Evolutionary conservation across 306 rosid species (phyloP), one percentile per base, ranked within the genome.

Genomic region (Delonix regia): DNA sequence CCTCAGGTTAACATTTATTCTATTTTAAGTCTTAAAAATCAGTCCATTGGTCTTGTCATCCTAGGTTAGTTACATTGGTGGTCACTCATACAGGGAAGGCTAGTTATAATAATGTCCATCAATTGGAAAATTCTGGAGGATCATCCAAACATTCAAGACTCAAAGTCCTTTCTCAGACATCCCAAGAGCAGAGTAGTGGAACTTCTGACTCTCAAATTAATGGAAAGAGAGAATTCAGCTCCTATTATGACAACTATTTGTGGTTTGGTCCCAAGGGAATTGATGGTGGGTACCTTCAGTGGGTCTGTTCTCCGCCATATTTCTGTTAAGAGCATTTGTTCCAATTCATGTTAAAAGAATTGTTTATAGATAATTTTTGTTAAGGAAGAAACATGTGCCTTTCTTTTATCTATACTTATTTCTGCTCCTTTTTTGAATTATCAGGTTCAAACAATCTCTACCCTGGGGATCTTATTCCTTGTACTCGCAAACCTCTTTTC

Each of bases 401-500:
- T 33, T 67, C 38, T 59, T 78, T 82, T 61, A 69, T 60, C 53
- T 77, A 25, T 73, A 65, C 81, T 85, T 41, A 84, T 75, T 42
- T 27, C 60, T 76, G 30, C 69, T 73, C 21, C 52, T 21, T 93
- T 93, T 61, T 93, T 65, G 62, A 65, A 71, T 77, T 74, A 78
- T 83, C 94, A 96, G 98, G 92, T 86, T 86, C 84, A 67, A 93
- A 86, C 84, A 92, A 87, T 62, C 93, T 96, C 63, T 96, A 91
- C 85, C 98, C 99, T 41, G 97, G 96, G 5, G 98, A 93, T 87
- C 87, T 96, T 83, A 82, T 96, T 83, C 98, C 99, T 64, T 91
- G 93, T 81, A 96, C 99, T 33, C 96, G 98, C 69, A 91, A 91
- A 81, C 98, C 98, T 74, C 96, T 96, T 78, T 96, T 96, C 92